These are phyloP conservation scores for Exophiala aquamarina DNA, from an alignment of 2,329 filamentous ascomycete genomes.

Conservation along the genomic window DNA sequence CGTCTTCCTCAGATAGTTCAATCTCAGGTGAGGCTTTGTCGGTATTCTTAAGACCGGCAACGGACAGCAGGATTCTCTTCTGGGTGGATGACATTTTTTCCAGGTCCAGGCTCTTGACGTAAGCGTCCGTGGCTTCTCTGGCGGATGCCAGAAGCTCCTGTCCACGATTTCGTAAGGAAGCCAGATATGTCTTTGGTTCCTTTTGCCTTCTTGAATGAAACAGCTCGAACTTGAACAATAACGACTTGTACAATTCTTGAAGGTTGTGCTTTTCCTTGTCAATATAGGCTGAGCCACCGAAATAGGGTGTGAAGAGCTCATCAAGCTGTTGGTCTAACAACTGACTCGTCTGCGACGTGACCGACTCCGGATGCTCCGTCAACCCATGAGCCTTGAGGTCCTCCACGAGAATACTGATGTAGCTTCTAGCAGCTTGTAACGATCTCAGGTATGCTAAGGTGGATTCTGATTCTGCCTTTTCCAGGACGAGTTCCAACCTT, in stretches of 20 bases:
- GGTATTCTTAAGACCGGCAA: conserved; percentile 78
- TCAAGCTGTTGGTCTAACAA: conserved; percentile 68
- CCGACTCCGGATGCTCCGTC: conserved; percentile 91
- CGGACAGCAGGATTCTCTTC: conserved; percentile 83
- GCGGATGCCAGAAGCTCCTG: conserved; percentile 85
- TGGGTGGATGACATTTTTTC: conserved; percentile 85
- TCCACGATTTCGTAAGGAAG: conserved; percentile 83
- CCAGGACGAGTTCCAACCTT: conserved; percentile 88
- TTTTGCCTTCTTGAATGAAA: conserved; percentile 82
- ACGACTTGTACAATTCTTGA: conserved; percentile 81
- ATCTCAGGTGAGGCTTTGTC: conserved; percentile 75
- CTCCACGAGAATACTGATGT: conserved; percentile 83
- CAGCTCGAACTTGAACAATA: conserved; percentile 95
- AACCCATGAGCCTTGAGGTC: conserved; percentile 92
- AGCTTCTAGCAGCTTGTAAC: conserved; percentile 84
- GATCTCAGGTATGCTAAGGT: conserved; percentile 88
- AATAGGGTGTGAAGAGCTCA: conserved; percentile 66
- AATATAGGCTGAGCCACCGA: conserved; percentile 65
- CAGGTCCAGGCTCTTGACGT: conserved; percentile 83
- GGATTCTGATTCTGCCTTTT: conserved; percentile 90
- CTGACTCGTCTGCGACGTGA: conserved; percentile 77
- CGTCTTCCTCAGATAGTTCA: conserved; percentile 87
- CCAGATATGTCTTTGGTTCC: conserved; percentile 87
- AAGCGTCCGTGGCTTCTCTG: conserved; percentile 67
- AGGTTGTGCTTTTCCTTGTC: conserved; percentile 66